A percentile compares a stretch with the other conserved stretches of the same genome.
phyloP scores from a whole-genome alignment of 2,329 filamentous ascomycete genomes.

The Septoria linicola region DNA sequence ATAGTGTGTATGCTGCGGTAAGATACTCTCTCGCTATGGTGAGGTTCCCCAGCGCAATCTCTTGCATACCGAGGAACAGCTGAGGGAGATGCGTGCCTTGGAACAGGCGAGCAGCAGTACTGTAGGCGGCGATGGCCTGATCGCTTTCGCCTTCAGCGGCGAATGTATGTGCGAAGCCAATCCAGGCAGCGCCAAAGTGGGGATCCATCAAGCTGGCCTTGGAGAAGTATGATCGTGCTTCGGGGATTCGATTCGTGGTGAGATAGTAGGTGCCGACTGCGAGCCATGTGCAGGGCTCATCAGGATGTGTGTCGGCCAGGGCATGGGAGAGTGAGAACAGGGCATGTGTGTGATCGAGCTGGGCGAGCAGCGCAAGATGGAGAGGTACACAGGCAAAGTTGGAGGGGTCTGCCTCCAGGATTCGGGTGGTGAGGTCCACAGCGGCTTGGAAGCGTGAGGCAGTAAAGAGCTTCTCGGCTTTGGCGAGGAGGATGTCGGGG shows the following conservation, averaged over 20 bases:
- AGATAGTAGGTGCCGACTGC: slow-evolving; percentile 96
- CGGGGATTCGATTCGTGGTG: slow-evolving; percentile 81
- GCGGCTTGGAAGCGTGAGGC: slow-evolving; percentile 92
- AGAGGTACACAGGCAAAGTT: slow-evolving; percentile 87
- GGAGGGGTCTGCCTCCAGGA: slow-evolving; percentile 81
- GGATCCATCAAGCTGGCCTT: slow-evolving; percentile 97
- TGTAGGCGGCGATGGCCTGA: slow-evolving; percentile 96
- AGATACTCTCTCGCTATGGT: slow-evolving; percentile 90
- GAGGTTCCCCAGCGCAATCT: slow-evolving; percentile 94
- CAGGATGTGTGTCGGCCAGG: slow-evolving; percentile 84
- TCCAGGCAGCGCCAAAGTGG: slow-evolving; percentile 96
- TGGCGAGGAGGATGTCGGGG: slow-evolving; percentile 83
- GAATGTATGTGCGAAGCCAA: slow-evolving; percentile 97
- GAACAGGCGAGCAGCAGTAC: slow-evolving; percentile 88
- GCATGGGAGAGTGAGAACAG: slow-evolving; percentile 92
- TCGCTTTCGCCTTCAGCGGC: slow-evolving; percentile 97
- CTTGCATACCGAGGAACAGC: slow-evolving; percentile 97
- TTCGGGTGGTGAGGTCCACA: slow-evolving; percentile 75
- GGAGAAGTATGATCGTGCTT: slow-evolving; percentile 92
- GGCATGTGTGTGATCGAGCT: slow-evolving; percentile 80
- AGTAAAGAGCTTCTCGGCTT: slow-evolving; percentile 88
- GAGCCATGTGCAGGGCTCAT: slow-evolving; percentile 88
- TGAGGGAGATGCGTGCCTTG: slow-evolving; percentile 96
- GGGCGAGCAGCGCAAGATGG: slow-evolving; percentile 86
- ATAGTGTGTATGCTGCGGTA: slow-evolving; percentile 80